Base-by-base conservation (phyloP, 805 yeast species). In the Nakazawaea wickerhamii region DNA sequence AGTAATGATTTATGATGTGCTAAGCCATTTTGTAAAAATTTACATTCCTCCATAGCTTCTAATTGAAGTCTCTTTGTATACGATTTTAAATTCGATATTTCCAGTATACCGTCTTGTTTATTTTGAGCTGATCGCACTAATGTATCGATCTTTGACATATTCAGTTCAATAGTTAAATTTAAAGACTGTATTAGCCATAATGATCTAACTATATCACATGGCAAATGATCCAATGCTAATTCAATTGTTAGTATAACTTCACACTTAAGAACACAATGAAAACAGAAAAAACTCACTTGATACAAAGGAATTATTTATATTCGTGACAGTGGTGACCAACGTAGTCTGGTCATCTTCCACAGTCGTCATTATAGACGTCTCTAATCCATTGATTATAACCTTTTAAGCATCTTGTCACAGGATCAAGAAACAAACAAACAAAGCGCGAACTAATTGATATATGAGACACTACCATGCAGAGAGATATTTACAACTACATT, bases 191-290 rank as follows among this genome's bases (percentile, higher is more conserved):
- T 55, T 8, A 64, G 28, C 68, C 69, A 64, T 36, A 64, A 42
- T 3, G 63, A 60, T 32, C 67, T 46, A 17, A 61, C 63, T 7
- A 64, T 47, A 40, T 64, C 69, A 45, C 69, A 64, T 1, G 69
- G 69, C 13, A 64, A 41, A 44, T 64, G 69, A 43, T 64, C 69
- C 40, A 64, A 39, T 2, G 51, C 51, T 48, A 31, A 2, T 14
- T 11, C 5, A 14, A 3, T n/a, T 27, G 18, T 21, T 48, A 21
- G 21, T 14, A 21, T 26, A 13, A 28, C 8, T 25, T 10, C 30
- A 1, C 11, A 25, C 8, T 11, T 11, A 8, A n/a, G 22, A 36
- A 26, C 13, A 7, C 27, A 5, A 14, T 15, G 7, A 3, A 10
- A 13, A 34, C 4, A 11, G n/a, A 11, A 11, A 11, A 19, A 20